Evolutionary conservation across 345 rosid species (phyloP).

Genomic region (Salix udensis): DNA sequence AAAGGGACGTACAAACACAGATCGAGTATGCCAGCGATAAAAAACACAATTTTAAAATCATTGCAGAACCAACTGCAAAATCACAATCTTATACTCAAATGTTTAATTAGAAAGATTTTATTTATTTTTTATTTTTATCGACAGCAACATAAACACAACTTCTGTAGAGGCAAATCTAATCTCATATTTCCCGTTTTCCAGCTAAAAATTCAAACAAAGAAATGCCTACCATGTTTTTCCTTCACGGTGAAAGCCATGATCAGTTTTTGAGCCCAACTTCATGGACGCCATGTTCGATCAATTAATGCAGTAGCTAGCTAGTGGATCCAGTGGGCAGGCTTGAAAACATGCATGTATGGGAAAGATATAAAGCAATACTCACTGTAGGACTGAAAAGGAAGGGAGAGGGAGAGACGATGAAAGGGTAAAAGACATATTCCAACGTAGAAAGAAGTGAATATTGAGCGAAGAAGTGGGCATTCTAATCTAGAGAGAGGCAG

Average conservation of each 20-base stretch:
- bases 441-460: not conserved
- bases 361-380: not conserved
- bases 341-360: not conserved
- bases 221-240: constrained; percentile 53
- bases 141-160: not conserved
- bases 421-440: not conserved
- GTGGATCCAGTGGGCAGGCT: not conserved
- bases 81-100: not conserved
- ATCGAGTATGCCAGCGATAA: too few species aligned
- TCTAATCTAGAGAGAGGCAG: not conserved
- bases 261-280: constrained; percentile 92
- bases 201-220: not conserved
- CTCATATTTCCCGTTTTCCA: too few species aligned
- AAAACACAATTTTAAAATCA: not conserved
- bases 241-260: constrained; percentile 56
- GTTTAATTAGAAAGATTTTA: not conserved
- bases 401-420: not conserved
- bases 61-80: not conserved
- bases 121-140: too few species aligned
- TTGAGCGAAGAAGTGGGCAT: not conserved
- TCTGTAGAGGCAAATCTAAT: not conserved
- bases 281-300: constrained; percentile 56
- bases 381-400: not conserved
- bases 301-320: not conserved
- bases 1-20: too few species aligned